Evolutionary conservation across 106 monocot species (phyloP).

Genomic region (Gastrodia elata): DNA sequence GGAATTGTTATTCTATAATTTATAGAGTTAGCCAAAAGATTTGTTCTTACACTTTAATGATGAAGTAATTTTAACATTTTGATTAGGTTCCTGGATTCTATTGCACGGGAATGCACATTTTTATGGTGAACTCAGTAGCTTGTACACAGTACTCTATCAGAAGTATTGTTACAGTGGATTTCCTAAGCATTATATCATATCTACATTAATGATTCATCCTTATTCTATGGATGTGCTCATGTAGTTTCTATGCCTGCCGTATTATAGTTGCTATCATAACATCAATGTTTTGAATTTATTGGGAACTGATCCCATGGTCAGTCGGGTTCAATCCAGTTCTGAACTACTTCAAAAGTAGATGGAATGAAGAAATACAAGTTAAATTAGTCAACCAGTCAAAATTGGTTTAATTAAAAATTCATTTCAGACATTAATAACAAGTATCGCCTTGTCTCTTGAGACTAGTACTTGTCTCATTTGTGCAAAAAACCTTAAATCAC

Average conservation of each 20-base stretch:
- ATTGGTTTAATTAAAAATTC: too few species aligned
- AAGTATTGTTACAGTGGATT: background rate
- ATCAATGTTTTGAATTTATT: too few species aligned
- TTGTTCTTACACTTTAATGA: background rate
- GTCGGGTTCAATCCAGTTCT: too few species aligned
- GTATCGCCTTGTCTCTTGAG: too few species aligned
- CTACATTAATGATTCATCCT: background rate
- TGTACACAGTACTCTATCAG: background rate
- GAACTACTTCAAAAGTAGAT: too few species aligned
- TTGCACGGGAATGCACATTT: background rate
- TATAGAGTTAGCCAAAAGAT: background rate
- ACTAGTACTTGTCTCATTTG: too few species aligned
- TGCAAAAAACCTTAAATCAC: too few species aligned
- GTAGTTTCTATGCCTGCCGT: background rate
- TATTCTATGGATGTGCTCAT: background rate
- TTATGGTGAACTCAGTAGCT: background rate
- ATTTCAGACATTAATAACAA: too few species aligned
- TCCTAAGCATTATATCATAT: background rate
- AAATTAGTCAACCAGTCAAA: too few species aligned
- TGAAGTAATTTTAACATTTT: background rate
- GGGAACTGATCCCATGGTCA: too few species aligned
- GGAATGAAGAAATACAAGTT: too few species aligned
- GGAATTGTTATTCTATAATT: background rate
- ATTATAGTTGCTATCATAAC: background rate
- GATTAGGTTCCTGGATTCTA: background rate